Percentiles rank a stretch among this genome's conserved stretches.
Evolutionary conservation across 75 land plant genomes (phyloP).

Genomic region (Picea sitchensis): DNA sequence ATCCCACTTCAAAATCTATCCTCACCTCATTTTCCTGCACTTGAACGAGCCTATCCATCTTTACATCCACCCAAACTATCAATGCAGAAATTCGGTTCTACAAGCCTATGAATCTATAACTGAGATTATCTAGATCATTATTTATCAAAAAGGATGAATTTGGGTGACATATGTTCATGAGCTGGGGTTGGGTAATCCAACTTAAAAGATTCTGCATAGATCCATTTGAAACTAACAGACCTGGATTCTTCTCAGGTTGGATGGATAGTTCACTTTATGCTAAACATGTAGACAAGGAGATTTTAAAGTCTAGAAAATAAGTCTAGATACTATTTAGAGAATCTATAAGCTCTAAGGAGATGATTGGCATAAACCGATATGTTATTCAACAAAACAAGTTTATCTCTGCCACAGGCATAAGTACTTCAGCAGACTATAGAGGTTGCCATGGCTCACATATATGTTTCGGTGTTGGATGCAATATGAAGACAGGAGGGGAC

Average conservation of each 20-base stretch:
- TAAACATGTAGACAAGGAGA: background rate
- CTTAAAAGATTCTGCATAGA: background rate
- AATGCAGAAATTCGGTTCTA: background rate
- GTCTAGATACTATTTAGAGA: no score
- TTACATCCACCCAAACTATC: background rate
- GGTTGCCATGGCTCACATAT: background rate
- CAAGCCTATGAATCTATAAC: background rate
- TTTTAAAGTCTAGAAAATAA: no score
- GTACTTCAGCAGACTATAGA: background rate
- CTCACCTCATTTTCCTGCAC: constrained; percentile 50
- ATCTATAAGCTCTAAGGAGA: no score
- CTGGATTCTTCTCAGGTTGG: background rate
- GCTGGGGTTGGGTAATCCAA: no score
- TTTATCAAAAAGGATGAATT: background rate
- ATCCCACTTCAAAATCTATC: constrained; percentile 39
- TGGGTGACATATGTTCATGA: background rate
- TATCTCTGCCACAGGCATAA: background rate
- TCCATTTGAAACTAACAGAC: background rate
- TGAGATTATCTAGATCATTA: background rate
- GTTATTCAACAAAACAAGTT: no score
- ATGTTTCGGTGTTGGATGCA: background rate
- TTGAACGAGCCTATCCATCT: constrained; percentile 55
- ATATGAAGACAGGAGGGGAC: background rate
- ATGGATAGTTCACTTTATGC: background rate
- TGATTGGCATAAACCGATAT: no score